These are phyloP conservation scores for Cordyceps pruinosa DNA, from an alignment of 2,329 filamentous ascomycete genomes.

Conservation along the genomic window DNA sequence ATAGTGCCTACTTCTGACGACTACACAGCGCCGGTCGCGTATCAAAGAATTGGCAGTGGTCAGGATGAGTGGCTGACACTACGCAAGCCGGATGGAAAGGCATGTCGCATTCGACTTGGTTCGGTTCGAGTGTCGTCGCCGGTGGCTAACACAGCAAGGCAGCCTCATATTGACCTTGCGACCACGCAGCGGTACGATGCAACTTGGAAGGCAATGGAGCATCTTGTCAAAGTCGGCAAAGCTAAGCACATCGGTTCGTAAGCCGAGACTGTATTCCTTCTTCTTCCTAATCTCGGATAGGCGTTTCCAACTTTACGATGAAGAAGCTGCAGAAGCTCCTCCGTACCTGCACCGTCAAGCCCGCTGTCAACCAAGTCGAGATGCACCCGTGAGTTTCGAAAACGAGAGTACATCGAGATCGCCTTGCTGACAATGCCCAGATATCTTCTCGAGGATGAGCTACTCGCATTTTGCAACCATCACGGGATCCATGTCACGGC, in stretches of 20 bases:
- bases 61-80: neutral
- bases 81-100: neutral
- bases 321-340: slow-evolving; percentile 13
- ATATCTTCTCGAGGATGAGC: slow-evolving; percentile 12
- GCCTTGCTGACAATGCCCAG: neutral
- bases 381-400: slow-evolving; percentile 13
- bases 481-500: slow-evolving; percentile 9
- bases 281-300: too few relatives aligned
- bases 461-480: slow-evolving; percentile 7
- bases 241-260: neutral
- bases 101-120: neutral
- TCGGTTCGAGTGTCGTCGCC: too few relatives aligned
- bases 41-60: slow-evolving; percentile 1
- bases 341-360: slow-evolving; percentile 8
- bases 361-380: slow-evolving; percentile 15
- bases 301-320: slow-evolving; percentile 15
- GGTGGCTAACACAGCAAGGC: neutral
- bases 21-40: neutral
- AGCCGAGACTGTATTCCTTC: too few relatives aligned
- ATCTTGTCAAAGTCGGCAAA: slow-evolving; percentile 1
- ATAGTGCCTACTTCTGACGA: neutral
- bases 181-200: neutral
- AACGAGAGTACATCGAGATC: neutral
- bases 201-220: slow-evolving; percentile 9
- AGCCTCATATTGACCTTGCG: slow-evolving; percentile 1